Evolutionary conservation across 108 stramenopile species (phyloP), one percentile per base, ranked within the genome.

Genomic region (Conticribra guillardii): DNA sequence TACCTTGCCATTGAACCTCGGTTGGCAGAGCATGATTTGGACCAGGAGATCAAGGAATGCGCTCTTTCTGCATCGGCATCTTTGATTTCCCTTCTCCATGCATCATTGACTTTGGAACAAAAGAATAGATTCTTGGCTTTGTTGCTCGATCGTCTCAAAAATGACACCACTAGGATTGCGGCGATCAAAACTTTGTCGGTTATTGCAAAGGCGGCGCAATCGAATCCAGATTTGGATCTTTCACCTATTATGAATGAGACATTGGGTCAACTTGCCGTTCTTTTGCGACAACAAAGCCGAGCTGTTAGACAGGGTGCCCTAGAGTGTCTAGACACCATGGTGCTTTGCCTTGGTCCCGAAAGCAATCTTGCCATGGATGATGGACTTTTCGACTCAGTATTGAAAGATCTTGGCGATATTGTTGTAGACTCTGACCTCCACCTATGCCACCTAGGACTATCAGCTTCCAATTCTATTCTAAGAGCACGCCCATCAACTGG

Each of bases 31-130:
- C 87, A 90, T 65, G 97, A 98, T 72, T 87, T 97, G 14, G 98
- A 99, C 74, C 96, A 96, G 78, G 98, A 98, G 81, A 96, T 99
- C 72, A 99, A 98, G 77, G 98, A 99, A 66, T 89, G 95, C 56
- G 88, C 93, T 17, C 69, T 94, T 15, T 60, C 54, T 3, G 88
- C 90, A n/a, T 71, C 77, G 34, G 90, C 85, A 4, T 44, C 84
- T n/a, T 58, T 94, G 55, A 24, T 94, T 8, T 85, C 85, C 33
- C 49, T 63, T 18, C 66, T 94, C 71, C 80, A 89, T 66, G 18
- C 74, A 7, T 73, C 68, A 52, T 64, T 94, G 45, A 69, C 87
- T 16, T 52, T 34, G 23, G 82, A 81, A n/a, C 72, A 94, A 66
- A 83, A 72, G 60, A 62, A 65, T 27, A 76, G 76, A 55, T 73